A percentile compares a stretch with the other conserved stretches of the same genome.
These are phyloP conservation scores for Aspergillus pseudotamarii DNA, from an alignment of 2,329 filamentous ascomycete species.

Conservation along the genomic window DNA sequence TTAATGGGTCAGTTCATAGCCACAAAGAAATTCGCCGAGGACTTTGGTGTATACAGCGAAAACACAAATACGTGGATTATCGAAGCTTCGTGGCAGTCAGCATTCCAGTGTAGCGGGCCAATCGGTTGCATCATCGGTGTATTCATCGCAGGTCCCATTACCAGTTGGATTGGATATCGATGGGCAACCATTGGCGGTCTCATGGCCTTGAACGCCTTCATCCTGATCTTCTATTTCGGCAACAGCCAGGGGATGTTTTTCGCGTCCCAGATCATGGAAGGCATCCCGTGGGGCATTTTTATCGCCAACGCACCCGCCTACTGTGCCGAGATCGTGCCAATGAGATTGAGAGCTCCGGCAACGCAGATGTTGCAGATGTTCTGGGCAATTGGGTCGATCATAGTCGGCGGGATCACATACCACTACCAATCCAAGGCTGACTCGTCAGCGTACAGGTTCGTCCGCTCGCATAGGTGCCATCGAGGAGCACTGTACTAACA, in stretches of 20 bases:
- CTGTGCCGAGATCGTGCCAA: too few species aligned
- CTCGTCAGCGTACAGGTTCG: too few species aligned
- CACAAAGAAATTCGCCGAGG: too few species aligned
- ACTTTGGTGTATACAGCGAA: too few species aligned
- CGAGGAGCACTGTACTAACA: too few species aligned
- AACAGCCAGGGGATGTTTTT: conserved; percentile 51
- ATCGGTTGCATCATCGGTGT: conserved; percentile 55
- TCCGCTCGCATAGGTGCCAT: too few species aligned
- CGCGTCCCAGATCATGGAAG: conserved; percentile 61
- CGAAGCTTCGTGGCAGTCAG: conserved; percentile 60
- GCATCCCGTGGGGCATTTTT: conserved; percentile 68
- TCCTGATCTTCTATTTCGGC: conserved; percentile 55
- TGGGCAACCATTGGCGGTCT: conserved; percentile 59
- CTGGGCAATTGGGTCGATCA: too few species aligned
- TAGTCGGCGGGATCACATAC: too few species aligned
- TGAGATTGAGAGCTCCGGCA: too few species aligned
- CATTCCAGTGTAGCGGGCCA: conserved; percentile 58
- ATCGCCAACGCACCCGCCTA: conserved; percentile 64
- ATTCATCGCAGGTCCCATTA: conserved; percentile 55
- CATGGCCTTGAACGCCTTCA: conserved; percentile 56
- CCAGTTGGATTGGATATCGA: conserved; percentile 63
- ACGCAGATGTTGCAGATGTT: too few species aligned
- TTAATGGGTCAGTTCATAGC: too few species aligned
- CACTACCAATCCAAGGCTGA: too few species aligned
- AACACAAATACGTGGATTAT: conserved; percentile 34